Evolutionary conservation across 345 rosid genomes (phyloP), one percentile per base, ranked within the genome.

Genomic region (Arabis alpina): DNA sequence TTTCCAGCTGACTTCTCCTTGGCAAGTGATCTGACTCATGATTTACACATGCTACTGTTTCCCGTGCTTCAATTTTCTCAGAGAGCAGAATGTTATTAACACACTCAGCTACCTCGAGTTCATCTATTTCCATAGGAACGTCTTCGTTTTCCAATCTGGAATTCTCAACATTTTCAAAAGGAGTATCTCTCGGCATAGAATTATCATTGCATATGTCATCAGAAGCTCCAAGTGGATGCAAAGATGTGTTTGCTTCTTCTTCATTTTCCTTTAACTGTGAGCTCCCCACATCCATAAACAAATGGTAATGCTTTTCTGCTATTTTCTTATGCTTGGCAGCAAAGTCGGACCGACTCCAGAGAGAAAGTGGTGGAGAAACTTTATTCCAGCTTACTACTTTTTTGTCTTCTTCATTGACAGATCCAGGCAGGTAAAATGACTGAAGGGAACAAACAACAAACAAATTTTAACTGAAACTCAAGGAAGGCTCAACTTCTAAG

Each of bases 381-480:
- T 37, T 0, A 75, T 91, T 94, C 95, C 97, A 94, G 72, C 85
- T 88, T 6, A 86, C 94, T 78, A 89, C 62, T 70, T 83, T 89
- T 64, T 85, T 87, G 79, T 91, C 91, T 65, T 81, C 80, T 25
- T 55, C 80, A 81, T 81, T 85, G 64, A 87, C 70, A 50, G 96
- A 89, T 16, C 97, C 99, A 43, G 99, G 97, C 70, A 91, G 82
- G 82, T 91, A 93, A 77, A 89, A 91, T 36, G 99, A 89, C 98
- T 93, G 91, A 44, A 74, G 74, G 37, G 57, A 47, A 30, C 80
- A 85, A 51, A 72, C 42, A 71, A 57, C 36, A 71, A 53, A 43
- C 13, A 65, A 34, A 19, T 19, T 25, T 41, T 48, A 45, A 62
- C 25, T 5, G 15, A 54, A 68, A 61, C 27, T 61, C 55, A 61